Percentiles rank a stretch among this genome's conserved stretches.
phyloP scores from a whole-genome alignment of 352 stramenopile genomes.

The Phytophthora fragariae region DNA sequence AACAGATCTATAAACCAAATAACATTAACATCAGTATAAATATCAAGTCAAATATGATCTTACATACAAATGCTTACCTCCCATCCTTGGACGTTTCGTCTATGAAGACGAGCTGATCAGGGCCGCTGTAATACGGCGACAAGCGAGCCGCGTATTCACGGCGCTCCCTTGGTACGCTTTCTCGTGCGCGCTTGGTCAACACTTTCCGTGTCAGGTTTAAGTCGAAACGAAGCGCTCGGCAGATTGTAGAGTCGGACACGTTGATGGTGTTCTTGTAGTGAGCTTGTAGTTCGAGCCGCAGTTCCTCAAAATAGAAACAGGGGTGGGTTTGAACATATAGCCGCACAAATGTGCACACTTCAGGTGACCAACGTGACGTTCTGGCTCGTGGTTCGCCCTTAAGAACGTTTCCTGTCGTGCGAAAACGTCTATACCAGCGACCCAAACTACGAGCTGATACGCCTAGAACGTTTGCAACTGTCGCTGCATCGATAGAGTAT shows the following conservation, averaged over 20 bases:
- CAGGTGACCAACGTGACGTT: conserved; percentile 7
- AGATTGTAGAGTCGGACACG: conserved; percentile 21
- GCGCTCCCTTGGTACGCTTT: conserved; percentile 15
- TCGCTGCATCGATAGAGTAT: conserved; percentile 15
- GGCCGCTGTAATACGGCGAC: conserved; percentile 26
- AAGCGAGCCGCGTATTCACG: conserved; percentile 14
- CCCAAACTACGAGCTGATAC: conserved; percentile 3
- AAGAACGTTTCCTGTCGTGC: conserved; percentile 7
- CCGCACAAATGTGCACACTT: conserved; percentile 13
- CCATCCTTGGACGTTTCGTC: conserved; percentile 24
- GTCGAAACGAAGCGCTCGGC: conserved; percentile 15
- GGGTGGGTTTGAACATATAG: conserved; percentile 25
- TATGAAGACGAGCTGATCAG: conserved; percentile 29
- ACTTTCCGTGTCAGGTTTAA: conserved; percentile 14
- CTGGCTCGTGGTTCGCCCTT: background rate
- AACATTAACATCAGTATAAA: background rate
- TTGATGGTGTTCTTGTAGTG: background rate
- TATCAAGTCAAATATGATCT: background rate
- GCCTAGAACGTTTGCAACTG: conserved; percentile 1
- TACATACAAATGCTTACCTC: conserved; percentile 2
- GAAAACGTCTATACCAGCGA: conserved; percentile 10
- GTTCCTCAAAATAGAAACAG: conserved; percentile 4
- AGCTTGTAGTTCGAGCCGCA: background rate
- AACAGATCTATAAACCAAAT: background rate
- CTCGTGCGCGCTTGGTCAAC: conserved; percentile 11